phyloP scores from a whole-genome alignment of 1,284 basidiomycete species.

The Fistulinella cinereoalba region DNA sequence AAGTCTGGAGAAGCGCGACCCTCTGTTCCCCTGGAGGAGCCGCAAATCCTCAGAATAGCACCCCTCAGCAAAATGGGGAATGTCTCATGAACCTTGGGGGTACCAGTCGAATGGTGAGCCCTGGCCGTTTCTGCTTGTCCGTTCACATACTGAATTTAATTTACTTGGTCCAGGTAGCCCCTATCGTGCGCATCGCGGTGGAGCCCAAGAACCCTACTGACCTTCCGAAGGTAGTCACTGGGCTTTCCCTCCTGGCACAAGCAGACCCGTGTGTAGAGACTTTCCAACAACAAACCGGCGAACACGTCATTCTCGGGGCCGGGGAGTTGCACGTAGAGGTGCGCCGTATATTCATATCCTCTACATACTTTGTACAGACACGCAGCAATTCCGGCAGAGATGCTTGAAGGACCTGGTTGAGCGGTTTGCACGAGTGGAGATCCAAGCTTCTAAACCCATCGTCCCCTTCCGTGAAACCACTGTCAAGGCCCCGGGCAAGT shows the following conservation, averaged over 20 bases:
- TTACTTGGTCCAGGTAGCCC: conserved; percentile 62
- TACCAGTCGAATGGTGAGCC: conserved; percentile 60
- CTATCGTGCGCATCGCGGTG: conserved; percentile 94
- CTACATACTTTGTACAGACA: not conserved
- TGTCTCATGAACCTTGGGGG: conserved; percentile 84
- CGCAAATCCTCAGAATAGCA: conserved; percentile 41
- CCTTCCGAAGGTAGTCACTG: conserved; percentile 88
- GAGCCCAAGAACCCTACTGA: conserved; percentile 90
- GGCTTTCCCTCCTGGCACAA: conserved; percentile 88
- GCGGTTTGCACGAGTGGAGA: conserved; percentile 90
- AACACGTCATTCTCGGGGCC: conserved; percentile 95
- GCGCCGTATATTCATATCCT: conserved; percentile 7
- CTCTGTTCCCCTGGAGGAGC: conserved; percentile 66
- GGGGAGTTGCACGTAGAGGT: conserved; percentile 97
- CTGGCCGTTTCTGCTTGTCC: not conserved
- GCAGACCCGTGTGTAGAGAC: conserved; percentile 98
- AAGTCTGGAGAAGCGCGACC: conserved; percentile 89
- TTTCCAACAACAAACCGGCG: conserved; percentile 95
- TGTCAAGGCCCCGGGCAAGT: conserved; percentile 68
- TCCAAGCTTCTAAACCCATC: conserved; percentile 92
- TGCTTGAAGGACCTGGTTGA: conserved; percentile 95
- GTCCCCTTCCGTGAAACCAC: conserved; percentile 98
- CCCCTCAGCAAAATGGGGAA: conserved; percentile 41
- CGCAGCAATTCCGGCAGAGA: conserved; percentile 49
- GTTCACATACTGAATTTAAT: conserved; percentile 4